These are phyloP conservation scores for Hibiscus syriacus DNA, from an alignment of 345 rosid species.

Conservation along the genomic window DNA sequence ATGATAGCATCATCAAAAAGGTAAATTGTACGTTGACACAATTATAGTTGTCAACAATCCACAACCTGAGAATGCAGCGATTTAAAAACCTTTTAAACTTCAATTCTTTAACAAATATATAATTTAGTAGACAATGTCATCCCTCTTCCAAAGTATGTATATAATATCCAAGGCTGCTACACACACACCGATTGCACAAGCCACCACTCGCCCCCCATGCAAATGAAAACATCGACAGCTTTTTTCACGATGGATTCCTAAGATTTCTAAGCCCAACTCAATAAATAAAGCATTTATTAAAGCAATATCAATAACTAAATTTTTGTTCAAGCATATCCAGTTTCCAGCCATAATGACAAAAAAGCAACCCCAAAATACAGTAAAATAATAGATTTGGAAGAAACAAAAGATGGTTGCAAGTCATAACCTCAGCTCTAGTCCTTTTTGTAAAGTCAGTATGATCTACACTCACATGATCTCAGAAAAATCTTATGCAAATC, in stretches of 20 bases:
- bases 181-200: constrained; percentile 16
- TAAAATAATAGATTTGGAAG: not conserved
- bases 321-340: constrained; percentile 9
- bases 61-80: constrained; percentile 7
- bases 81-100: constrained; percentile 2
- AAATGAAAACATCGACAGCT: constrained; percentile 27
- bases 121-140: not conserved
- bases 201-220: constrained; percentile 1
- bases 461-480: constrained; percentile 11
- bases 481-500: constrained; percentile 8
- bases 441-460: constrained; percentile 5
- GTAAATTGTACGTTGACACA: constrained; percentile 27
- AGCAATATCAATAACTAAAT: constrained; percentile 15
- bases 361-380: constrained; percentile 1
- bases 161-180: constrained; percentile 25
- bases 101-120: constrained; percentile 5
- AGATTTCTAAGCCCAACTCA: not conserved
- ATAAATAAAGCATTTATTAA: constrained; percentile 3
- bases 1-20: constrained; percentile 22
- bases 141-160: not conserved
- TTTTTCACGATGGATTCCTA: constrained; percentile 9
- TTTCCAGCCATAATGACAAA: constrained; percentile 8
- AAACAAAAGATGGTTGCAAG: constrained; percentile 9
- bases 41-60: constrained; percentile 12
- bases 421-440: constrained; percentile 6